Conservation (phyloP, 2,329 filamentous ascomycete species). For the Neofusicoccum laricinum region DNA sequence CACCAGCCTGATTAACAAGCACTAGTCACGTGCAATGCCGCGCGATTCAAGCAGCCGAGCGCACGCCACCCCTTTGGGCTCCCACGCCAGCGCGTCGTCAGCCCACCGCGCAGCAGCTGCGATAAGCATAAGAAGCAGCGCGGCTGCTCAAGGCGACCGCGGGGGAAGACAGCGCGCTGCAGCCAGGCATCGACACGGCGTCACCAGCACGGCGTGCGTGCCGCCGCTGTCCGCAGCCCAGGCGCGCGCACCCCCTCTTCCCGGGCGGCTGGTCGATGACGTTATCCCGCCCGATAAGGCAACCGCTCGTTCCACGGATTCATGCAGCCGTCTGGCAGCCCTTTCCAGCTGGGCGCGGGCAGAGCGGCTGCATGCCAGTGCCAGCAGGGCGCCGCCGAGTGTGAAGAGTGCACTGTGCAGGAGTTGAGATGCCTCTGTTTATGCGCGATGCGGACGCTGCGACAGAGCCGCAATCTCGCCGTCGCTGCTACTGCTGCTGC, state of each 20-base stretch:
- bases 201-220: background rate
- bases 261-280: slow-evolving; percentile 7
- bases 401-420: background rate
- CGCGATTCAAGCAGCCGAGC: slow-evolving; percentile 6
- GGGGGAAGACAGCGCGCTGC: background rate
- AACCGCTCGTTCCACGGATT: slow-evolving; percentile 3
- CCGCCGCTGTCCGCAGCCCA: background rate
- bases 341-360: too few species aligned
- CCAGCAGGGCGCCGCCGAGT: too few species aligned
- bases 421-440: background rate
- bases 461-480: background rate
- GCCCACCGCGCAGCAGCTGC: background rate
- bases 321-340: background rate
- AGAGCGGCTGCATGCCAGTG: too few species aligned
- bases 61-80: slow-evolving; percentile 4
- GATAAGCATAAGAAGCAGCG: slow-evolving; percentile 1
- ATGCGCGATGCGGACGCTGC: background rate
- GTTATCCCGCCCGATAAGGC: background rate
- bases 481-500: background rate
- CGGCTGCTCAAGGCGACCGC: background rate
- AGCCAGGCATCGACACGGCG: background rate
- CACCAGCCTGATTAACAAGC: slow-evolving; percentile 10
- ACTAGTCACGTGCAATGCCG: slow-evolving; percentile 2
- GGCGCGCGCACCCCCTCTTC: background rate
- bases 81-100: background rate